Base-by-base conservation (phyloP, 805 yeast genomes). In the Wickerhamiella azymoides region DNA sequence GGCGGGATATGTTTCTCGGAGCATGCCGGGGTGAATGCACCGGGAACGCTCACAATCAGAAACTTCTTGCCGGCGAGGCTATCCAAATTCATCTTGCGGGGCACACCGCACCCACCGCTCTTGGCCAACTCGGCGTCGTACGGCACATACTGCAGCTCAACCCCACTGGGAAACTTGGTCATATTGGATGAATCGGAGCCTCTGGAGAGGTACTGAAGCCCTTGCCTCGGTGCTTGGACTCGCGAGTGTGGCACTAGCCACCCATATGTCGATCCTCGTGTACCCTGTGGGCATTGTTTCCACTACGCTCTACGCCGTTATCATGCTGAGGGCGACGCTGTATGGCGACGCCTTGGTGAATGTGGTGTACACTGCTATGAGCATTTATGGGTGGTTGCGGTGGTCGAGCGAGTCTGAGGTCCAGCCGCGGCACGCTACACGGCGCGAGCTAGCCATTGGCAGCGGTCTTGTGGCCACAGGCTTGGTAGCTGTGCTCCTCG, bases 11-110 rank as follows among this genome's bases (percentile, higher is more conserved):
- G 92, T 55, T 73, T 69, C 43, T 71, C 74, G 41, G 82, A 71
- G 63, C 92, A 82, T 7, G 89, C 76, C 47, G 89, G 93, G 24
- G 94, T 82, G 70, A 82, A 84, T 10, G 94, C 92, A 51, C 88
- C 93, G 50, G 93, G 92, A 28, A 83, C 86, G 49, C 81, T 71
- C 27, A 84, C 84, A 54, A 83, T 67, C 37, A 82, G 76, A 27
- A 79, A 74, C 55, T 70, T 76, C 67, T 76, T 75, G 56, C 54
- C 58, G 17, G 57, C 49, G 27, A 66, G 53, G 57, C 60, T 58
- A 57, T 58, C 62, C 28, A 63, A 53, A 52, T 60, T 58, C 35
- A 59, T 57, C 32, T 57, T 53, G 36, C 52, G 55, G 27, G 71
- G 71, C 42, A 62, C 54, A 24, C 71, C 71, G 47, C 71, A 67